Evolutionary conservation across 2,329 filamentous ascomycete species (phyloP).

Genomic region (Sporothrix mexicana): DNA sequence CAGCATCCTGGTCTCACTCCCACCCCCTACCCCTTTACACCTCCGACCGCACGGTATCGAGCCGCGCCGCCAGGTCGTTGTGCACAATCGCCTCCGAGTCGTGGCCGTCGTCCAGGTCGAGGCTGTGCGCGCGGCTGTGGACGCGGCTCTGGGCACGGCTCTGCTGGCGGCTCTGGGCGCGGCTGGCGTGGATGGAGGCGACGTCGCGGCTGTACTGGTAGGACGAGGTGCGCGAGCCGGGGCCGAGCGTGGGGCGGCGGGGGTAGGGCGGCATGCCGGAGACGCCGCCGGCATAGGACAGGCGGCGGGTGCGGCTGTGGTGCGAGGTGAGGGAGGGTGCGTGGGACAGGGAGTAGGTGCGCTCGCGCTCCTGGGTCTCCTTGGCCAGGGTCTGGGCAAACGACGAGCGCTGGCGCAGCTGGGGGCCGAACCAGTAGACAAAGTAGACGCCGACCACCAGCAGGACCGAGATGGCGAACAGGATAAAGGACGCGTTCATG

Average conservation of each 20-base stretch:
- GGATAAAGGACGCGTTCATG: conserved; percentile 67
- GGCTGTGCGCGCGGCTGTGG: conserved; percentile 22
- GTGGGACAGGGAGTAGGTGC: background rate
- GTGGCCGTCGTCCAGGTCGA: conserved; percentile 24
- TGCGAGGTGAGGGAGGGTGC: background rate
- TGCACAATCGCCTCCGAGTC: background rate
- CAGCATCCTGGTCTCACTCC: too few species aligned
- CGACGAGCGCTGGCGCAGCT: conserved; percentile 63
- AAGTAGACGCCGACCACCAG: conserved; percentile 68
- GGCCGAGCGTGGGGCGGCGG: conserved; percentile 13
- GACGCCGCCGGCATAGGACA: background rate
- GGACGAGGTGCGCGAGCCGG: conserved; percentile 27
- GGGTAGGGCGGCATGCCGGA: too few species aligned
- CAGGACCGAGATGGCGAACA: conserved; percentile 65
- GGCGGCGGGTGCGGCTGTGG: too few species aligned
- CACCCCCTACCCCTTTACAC: too few species aligned
- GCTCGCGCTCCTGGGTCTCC: conserved; percentile 36
- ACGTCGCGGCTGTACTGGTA: conserved; percentile 30
- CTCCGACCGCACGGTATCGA: too few species aligned
- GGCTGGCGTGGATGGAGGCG: conserved; percentile 27
- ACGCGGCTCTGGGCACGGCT: conserved; percentile 23
- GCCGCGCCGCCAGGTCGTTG: too few species aligned
- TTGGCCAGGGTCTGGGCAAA: conserved; percentile 68
- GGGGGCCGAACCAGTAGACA: conserved; percentile 69
- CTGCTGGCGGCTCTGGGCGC: conserved; percentile 5